Conservation (phyloP, 129 eudicot species). For the Apium graveolens region DNA sequence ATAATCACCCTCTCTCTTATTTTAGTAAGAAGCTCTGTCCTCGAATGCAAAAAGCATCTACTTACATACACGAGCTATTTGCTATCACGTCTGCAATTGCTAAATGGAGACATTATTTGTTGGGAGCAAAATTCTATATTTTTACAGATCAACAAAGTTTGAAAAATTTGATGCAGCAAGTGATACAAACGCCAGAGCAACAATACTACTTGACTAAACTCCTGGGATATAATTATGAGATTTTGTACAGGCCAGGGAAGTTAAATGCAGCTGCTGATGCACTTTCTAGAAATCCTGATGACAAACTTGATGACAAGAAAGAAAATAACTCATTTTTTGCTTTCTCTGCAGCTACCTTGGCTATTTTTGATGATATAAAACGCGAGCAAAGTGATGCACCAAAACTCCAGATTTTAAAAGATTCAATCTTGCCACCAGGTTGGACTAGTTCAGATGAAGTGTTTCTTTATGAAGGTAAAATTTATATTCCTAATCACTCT, state of each 20-base stretch:
- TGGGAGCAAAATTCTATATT: background rate
- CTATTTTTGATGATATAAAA: background rate
- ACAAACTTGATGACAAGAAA: too few species aligned
- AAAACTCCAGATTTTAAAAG: background rate
- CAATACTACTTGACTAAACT: constrained; percentile 13
- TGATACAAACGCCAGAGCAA: constrained; percentile 1
- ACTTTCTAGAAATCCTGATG: background rate
- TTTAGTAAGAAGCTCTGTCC: background rate
- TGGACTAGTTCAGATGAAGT: background rate
- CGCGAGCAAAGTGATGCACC: background rate
- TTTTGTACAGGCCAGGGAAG: background rate
- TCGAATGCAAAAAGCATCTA: background rate
- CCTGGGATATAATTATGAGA: constrained; percentile 3
- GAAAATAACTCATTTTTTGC: too few species aligned
- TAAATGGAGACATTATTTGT: constrained; percentile 14
- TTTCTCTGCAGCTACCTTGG: background rate
- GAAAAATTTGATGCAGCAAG: background rate
- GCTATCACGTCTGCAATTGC: constrained; percentile 3
- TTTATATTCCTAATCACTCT: background rate
- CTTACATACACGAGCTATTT: background rate
- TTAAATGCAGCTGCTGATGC: background rate
- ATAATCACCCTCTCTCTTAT: background rate
- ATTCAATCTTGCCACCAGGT: background rate
- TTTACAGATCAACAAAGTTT: constrained; percentile 7
- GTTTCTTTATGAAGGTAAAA: background rate